Evolutionary conservation across 2,329 filamentous ascomycete species (phyloP).

Genomic region (Nannizzia gypsea): DNA sequence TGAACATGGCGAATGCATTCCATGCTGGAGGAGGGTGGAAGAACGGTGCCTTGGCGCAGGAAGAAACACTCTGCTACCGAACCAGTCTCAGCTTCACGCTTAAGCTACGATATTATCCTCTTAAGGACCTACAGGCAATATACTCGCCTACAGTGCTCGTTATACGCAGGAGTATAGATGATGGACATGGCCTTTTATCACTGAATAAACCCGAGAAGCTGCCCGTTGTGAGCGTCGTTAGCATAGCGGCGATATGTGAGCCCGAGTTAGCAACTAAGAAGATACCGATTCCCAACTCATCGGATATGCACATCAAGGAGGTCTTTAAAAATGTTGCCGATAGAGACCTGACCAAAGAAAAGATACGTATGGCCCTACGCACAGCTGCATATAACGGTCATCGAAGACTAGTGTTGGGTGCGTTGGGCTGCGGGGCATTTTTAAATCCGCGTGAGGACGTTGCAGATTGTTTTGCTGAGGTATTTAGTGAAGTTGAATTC

Average conservation of each 20-base stretch:
- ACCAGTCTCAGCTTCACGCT: slow-evolving; percentile 35
- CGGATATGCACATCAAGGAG: background rate
- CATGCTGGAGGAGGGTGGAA: slow-evolving; percentile 53
- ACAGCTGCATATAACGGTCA: slow-evolving; percentile 48
- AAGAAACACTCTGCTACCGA: slow-evolving; percentile 57
- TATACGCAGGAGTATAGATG: slow-evolving; percentile 41
- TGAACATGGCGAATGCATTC: slow-evolving; percentile 54
- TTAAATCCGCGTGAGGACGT: slow-evolving; percentile 50
- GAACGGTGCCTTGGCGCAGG: slow-evolving; percentile 52
- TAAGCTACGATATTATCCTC: slow-evolving; percentile 42
- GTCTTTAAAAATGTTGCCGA: slow-evolving; percentile 35
- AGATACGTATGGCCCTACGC: slow-evolving; percentile 51
- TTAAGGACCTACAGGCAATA: slow-evolving; percentile 39
- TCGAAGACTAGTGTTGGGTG: slow-evolving; percentile 52
- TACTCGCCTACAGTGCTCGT: slow-evolving; percentile 52
- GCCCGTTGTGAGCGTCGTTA: slow-evolving; percentile 49
- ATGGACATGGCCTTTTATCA: slow-evolving; percentile 39
- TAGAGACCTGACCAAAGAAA: slow-evolving; percentile 46
- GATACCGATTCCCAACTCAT: slow-evolving; percentile 11
- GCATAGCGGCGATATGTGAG: slow-evolving; percentile 44
- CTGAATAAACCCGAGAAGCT: slow-evolving; percentile 24
- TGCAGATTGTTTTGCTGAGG: slow-evolving; percentile 50
- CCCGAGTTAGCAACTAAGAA: slow-evolving; percentile 25
- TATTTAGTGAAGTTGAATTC: slow-evolving; percentile 51
- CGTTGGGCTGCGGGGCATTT: slow-evolving; percentile 58